These are phyloP conservation scores for Diplodia seriata DNA, from an alignment of 2,329 filamentous ascomycete genomes.

Conservation along the genomic window DNA sequence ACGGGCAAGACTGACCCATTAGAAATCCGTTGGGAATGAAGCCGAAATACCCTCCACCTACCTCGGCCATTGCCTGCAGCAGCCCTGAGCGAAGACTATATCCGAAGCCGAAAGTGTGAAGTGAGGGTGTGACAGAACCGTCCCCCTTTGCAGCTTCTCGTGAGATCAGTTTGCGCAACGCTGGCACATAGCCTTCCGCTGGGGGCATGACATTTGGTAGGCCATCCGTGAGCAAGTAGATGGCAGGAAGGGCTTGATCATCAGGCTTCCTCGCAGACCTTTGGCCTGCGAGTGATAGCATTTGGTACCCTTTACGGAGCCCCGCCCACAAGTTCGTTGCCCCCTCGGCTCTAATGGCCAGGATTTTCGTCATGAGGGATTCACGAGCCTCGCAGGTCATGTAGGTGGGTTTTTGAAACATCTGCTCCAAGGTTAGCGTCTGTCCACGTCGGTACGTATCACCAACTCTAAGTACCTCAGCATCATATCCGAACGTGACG, in stretches of 20 bases:
- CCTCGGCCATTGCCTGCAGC: constrained; percentile 66
- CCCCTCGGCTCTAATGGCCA: constrained; percentile 48
- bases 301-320: constrained; percentile 52
- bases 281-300: background rate
- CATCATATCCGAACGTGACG: constrained; percentile 59
- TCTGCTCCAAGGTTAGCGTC: background rate
- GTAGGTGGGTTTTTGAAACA: background rate
- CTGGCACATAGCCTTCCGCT: constrained; percentile 60
- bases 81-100: constrained; percentile 59
- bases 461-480: constrained; percentile 40
- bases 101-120: constrained; percentile 64
- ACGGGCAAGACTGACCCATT: constrained; percentile 48
- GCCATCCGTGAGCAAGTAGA: constrained; percentile 58
- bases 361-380: constrained; percentile 52
- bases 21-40: constrained; percentile 69
- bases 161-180: constrained; percentile 51
- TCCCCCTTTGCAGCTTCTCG: constrained; percentile 34
- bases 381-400: constrained; percentile 52
- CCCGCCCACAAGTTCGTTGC: constrained; percentile 67
- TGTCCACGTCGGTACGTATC: background rate
- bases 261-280: background rate
- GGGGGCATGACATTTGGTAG: constrained; percentile 61
- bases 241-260: constrained; percentile 40
- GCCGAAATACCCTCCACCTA: constrained; percentile 63
- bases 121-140: constrained; percentile 40